A percentile compares a stretch with the other conserved stretches of the same genome.
Conservation (phyloP, 140 eudicot genomes). For the Cichorium intybus region DNA sequence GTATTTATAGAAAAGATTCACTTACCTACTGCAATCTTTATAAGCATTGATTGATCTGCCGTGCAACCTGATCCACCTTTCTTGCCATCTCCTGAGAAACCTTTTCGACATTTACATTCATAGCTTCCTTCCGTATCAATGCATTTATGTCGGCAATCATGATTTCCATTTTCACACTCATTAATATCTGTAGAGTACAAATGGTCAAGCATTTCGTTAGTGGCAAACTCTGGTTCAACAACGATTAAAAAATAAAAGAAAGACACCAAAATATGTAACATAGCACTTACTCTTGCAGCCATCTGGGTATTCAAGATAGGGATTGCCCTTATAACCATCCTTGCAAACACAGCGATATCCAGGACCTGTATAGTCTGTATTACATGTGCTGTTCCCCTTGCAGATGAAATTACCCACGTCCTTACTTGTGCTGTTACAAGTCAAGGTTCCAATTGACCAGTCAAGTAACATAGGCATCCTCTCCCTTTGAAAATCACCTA, state of each 20-base stretch:
- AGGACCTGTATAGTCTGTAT: not conserved
- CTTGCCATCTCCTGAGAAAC: slow-evolving; percentile 22
- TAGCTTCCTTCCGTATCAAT: slow-evolving; percentile 11
- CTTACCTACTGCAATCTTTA: slow-evolving; percentile 14
- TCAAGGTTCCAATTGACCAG: slow-evolving; percentile 26
- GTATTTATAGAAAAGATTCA: not conserved
- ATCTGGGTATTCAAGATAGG: slow-evolving; percentile 11
- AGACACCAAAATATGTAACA: not conserved
- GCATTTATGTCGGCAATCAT: slow-evolving; percentile 9
- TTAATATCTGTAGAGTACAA: slow-evolving; percentile 26
- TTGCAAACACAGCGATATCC: slow-evolving; percentile 32
- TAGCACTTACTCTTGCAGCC: slow-evolving; percentile 19
- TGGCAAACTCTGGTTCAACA: not conserved
- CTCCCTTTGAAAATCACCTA: not conserved
- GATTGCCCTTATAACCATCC: slow-evolving; percentile 31
- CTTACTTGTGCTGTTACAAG: not conserved
- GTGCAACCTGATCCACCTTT: slow-evolving; percentile 8
- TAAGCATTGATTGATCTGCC: slow-evolving; percentile 3
- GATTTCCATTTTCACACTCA: slow-evolving; percentile 10
- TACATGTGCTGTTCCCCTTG: slow-evolving; percentile 15
- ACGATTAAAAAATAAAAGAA: not conserved
- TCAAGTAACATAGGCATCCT: slow-evolving; percentile 28
- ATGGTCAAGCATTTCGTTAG: not conserved
- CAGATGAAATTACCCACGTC: not conserved
- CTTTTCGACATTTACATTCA: slow-evolving; percentile 18